phyloP scores from a whole-genome alignment of 2,329 filamentous ascomycete genomes.

The Trichoderma sp. region DNA sequence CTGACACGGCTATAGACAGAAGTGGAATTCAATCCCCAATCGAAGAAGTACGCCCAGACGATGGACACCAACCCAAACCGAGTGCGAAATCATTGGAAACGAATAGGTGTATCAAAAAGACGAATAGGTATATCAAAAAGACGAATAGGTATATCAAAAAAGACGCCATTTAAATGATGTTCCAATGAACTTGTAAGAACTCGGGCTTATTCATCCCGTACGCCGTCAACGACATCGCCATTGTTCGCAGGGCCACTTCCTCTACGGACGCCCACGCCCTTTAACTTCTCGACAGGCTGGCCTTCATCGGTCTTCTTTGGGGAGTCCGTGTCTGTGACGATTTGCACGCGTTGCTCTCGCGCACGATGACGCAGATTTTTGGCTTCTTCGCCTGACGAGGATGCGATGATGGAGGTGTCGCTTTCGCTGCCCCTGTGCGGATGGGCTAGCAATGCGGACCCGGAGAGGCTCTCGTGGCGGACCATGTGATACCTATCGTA shows the following conservation, averaged over 20 bases:
- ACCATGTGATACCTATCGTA: slow-evolving; percentile 59
- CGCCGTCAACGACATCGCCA: slow-evolving; percentile 9
- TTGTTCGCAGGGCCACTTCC: slow-evolving; percentile 3
- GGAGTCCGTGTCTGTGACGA: background rate
- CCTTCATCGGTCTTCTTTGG: background rate
- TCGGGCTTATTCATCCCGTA: slow-evolving; percentile 1
- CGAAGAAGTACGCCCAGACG: background rate
- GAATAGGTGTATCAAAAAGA: background rate
- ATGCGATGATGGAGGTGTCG: slow-evolving; percentile 37
- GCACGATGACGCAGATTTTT: slow-evolving; percentile 25
- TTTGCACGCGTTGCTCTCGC: background rate
- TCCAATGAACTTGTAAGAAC: background rate
- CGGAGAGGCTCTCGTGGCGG: slow-evolving; percentile 52
- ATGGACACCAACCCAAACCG: background rate
- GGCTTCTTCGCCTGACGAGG: slow-evolving; percentile 24
- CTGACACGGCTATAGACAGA: background rate
- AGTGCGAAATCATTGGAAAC: background rate
- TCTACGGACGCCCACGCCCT: slow-evolving; percentile 31
- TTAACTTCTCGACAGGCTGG: slow-evolving; percentile 33
- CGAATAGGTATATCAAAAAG: background rate
- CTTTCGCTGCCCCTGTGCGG: slow-evolving; percentile 39
- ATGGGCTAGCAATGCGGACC: slow-evolving; percentile 34
- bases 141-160: background rate
- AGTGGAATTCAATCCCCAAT: background rate
- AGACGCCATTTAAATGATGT: background rate